Conservation (phyloP, 163 green algal genomes). For the Scenedesmus sp. region DNA sequence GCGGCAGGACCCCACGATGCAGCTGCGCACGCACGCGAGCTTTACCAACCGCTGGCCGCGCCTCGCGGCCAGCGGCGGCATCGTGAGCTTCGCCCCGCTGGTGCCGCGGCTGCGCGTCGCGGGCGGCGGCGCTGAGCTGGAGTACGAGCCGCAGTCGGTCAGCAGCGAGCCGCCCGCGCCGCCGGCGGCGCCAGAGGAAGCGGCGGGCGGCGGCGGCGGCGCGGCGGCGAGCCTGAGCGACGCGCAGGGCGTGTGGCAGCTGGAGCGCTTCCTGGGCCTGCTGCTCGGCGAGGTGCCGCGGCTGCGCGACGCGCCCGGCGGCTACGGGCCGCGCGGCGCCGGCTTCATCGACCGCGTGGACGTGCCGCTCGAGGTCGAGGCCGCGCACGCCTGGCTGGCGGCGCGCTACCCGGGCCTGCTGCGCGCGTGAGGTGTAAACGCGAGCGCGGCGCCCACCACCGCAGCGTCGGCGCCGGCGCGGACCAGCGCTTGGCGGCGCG, state of each 20-base stretch:
- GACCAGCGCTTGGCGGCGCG: too few species aligned
- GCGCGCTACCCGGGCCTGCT: conserved; percentile 33
- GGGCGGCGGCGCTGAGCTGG: background rate
- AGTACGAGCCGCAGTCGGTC: conserved; percentile 25
- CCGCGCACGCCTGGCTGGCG: conserved; percentile 15
- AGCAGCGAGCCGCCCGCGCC: background rate
- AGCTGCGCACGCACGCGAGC: conserved; percentile 38
- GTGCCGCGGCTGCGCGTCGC: conserved; percentile 1
- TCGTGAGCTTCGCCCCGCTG: conserved; percentile 39
- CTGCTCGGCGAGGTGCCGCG: conserved; percentile 38
- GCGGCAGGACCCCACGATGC: conserved; percentile 41
- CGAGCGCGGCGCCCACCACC: too few species aligned
- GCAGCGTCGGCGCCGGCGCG: too few species aligned
- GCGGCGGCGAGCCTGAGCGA: background rate
- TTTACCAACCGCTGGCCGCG: conserved; percentile 34
- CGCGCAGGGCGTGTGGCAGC: conserved; percentile 16
- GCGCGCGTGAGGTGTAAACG: background rate
- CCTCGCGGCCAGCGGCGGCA: background rate
- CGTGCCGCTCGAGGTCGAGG: conserved; percentile 15
- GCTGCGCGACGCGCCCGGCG: conserved; percentile 16
- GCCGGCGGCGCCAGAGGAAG: background rate
- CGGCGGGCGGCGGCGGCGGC: background rate
- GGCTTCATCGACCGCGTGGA: conserved; percentile 44
- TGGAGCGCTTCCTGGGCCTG: conserved; percentile 27
- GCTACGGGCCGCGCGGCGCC: conserved; percentile 26